These are phyloP conservation scores for Astrephomene gubernaculifera DNA, from an alignment of 139 green algal species.

Conservation along the genomic window DNA sequence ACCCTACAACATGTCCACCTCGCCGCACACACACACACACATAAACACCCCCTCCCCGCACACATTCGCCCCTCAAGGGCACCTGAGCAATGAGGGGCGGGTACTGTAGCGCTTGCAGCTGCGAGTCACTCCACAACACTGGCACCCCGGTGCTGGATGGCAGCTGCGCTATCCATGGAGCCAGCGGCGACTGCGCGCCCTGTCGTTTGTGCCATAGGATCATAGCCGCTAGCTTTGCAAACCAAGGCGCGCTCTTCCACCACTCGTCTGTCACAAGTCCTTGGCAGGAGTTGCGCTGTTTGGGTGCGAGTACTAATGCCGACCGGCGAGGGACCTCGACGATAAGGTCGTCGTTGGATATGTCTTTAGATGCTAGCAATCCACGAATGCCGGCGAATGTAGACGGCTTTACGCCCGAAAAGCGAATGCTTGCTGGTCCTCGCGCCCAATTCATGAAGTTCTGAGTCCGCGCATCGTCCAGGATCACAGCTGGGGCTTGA, in stretches of 20 bases:
- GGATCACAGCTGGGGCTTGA: not conserved
- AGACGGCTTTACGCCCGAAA: conserved; percentile 45
- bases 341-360: conserved; percentile 68
- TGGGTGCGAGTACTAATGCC: conserved; percentile 73
- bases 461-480: conserved; percentile 45
- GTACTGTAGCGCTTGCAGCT: conserved; percentile 79
- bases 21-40: no score
- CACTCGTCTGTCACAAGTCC: conserved; percentile 57
- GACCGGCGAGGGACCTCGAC: conserved; percentile 69
- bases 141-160: conserved; percentile 72
- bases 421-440: conserved; percentile 26
- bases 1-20: no score
- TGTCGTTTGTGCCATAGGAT: conserved; percentile 73
- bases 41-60: no score
- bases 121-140: conserved; percentile 70
- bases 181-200: conserved; percentile 54
- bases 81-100: conserved; percentile 65
- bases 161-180: conserved; percentile 76
- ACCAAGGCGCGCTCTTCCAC: conserved; percentile 72
- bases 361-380: conserved; percentile 59
- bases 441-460: conserved; percentile 53
- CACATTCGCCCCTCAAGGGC: no score
- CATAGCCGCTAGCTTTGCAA: conserved; percentile 78
- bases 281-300: conserved; percentile 66
- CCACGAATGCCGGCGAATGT: conserved; percentile 66